These are phyloP conservation scores for Parvularia atlantis DNA, from an alignment of 78 protist genomes.

Conservation along the genomic window DNA sequence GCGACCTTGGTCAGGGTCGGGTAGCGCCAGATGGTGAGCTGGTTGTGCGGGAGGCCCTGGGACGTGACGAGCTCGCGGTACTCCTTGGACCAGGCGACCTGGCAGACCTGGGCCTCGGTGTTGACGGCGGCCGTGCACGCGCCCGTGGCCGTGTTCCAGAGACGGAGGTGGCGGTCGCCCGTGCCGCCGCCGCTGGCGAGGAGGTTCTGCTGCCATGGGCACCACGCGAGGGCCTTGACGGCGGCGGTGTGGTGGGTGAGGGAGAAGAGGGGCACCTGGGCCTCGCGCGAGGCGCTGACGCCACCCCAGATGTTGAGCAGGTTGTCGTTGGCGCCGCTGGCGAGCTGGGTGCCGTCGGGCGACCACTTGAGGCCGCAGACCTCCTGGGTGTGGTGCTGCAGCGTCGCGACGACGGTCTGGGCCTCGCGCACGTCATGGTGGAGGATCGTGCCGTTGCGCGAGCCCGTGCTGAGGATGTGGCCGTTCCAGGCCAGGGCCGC, in stretches of 20 bases:
- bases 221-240: slow-evolving; percentile 97
- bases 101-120: slow-evolving; percentile 91
- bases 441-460: slow-evolving; percentile 69
- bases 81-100: slow-evolving; percentile 81
- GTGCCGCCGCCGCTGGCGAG: slow-evolving; percentile 99
- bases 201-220: slow-evolving; percentile 82
- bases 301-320: slow-evolving; percentile 90
- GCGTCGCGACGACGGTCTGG: slow-evolving; percentile 47
- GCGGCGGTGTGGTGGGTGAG: slow-evolving; percentile 69
- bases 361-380: slow-evolving; percentile 98
- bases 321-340: slow-evolving; percentile 99
- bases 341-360: slow-evolving; percentile 86
- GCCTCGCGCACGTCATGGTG: slow-evolving; percentile 88
- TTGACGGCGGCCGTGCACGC: slow-evolving; percentile 65
- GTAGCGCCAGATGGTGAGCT: slow-evolving; percentile 96
- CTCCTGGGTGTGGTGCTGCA: slow-evolving; percentile 55
- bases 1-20: slow-evolving; percentile 86
- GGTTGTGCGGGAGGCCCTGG: slow-evolving; percentile 96
- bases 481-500: slow-evolving; percentile 96
- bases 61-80: slow-evolving; percentile 89
- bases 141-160: slow-evolving; percentile 96
- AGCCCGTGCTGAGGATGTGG: slow-evolving; percentile 79
- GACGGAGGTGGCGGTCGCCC: slow-evolving; percentile 91
- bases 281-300: no score
- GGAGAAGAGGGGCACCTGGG: slow-evolving; percentile 22